Base-by-base conservation (phyloP, 495 filamentous ascomycete genomes). In the Penicillium coprophilum region DNA sequence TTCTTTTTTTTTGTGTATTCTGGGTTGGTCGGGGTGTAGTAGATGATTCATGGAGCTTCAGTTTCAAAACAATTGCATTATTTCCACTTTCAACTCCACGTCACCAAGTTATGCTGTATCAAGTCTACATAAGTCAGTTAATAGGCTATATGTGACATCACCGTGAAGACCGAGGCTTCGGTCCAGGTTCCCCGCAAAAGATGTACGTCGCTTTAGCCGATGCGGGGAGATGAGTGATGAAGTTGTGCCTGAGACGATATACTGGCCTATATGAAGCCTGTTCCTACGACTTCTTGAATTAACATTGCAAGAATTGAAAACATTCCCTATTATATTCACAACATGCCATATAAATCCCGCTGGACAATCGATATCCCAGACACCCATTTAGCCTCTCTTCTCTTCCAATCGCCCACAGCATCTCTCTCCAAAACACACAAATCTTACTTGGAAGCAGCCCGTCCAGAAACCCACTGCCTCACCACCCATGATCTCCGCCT, bases 401-500 rank as follows among this genome's bases (percentile, higher is more conserved):
- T 85, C 38, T 77, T 83, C 55, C 69, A 59, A 6, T 80, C 78
- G 2, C 80, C 80, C 4, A 74, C 71, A 17, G 69, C 68, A 6
- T 59, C 71, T 10, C 72, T 82, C 2, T 76, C 75, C n/a, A 65
- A 70, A 28, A 75, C 70, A 13, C 64, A 75, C 12, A 67, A 60
- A 55, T 70, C 66, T 47, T 75, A 78, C 64, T 77, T 87, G 13
- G 85, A 89, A 56, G 77, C 78, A 10, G 75, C 79, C 13, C 70
- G 75, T 1, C 82, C 85, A 13, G 77, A 82, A 17, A 80, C 77
- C 6, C 78, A 84, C 54, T 80, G 74, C 60, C 75, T 88, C 31
- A 82, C 79, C 9, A 66, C 70, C 6, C 71, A 78, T 67, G 72
- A 77, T 56, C 89, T 86, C 71, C 87, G 89, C 41, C 73, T 85